Base-by-base conservation (phyloP, 2,329 filamentous ascomycete genomes). In the Epichloe brachyelytri region DNA sequence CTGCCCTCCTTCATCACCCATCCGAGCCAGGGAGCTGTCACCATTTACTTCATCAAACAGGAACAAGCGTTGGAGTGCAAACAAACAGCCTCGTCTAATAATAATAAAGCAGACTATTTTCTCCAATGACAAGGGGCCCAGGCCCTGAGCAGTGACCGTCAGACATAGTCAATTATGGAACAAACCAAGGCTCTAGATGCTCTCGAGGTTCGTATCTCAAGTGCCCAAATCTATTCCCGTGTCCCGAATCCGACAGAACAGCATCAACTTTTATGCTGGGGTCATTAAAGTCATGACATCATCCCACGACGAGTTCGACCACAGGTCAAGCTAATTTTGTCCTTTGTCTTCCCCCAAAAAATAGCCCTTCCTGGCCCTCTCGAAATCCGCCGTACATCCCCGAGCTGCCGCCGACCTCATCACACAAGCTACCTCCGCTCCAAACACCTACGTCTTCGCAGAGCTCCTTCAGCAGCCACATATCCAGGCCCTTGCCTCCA, bases 391-490 rank as follows among this genome's bases (percentile, higher is more conserved):
- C 55, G 87, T 81, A 6, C 88, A 89, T 11, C 84, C 88, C 40
- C 84, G 86, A 59, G 88, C 89, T 53, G 85, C 90, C 41, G 84
- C 86, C 62, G 89, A 95, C 65, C 80, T 97, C 50, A 79, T 97
- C 65, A 81, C 77, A 43, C 87, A 89, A 69, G 93, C 90, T 55
- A 97, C 89, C 48, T 89, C 88, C n/a, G 83, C 83, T 51, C 82
- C 86, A 30, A 87, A 89, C 68, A 95, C 90, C 57, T 98, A 85
- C 68, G 78, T 97, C 69, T 98, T 98, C 72, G 81, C 86, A 58
- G 91, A 97, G 71, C 83, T 98, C n/a, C 82, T 98, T 38, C 78
- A 86, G 60, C 82, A 83, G 1, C 81, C 86, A 0, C 82, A 88
- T 59, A 82, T 97, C 58, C 86, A 93, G 67, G 76, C 79, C 12